These are phyloP conservation scores for Luffa acutangula DNA, from an alignment of 306 rosid genomes.

Conservation along the genomic window DNA sequence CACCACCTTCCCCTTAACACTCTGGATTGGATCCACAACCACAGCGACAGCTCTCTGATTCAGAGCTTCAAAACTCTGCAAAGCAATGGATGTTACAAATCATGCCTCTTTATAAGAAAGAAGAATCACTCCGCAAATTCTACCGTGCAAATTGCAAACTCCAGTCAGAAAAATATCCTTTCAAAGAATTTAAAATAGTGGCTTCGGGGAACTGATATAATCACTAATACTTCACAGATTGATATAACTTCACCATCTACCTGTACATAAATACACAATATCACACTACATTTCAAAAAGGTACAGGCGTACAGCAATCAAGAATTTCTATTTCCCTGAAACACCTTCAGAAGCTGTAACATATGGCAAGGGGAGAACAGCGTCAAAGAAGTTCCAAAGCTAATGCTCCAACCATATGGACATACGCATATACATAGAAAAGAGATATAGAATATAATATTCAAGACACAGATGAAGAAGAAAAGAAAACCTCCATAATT, in stretches of 20 bases:
- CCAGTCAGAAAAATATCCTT: neutral
- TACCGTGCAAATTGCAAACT: neutral
- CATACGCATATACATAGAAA: neutral
- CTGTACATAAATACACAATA: neutral
- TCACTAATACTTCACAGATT: neutral
- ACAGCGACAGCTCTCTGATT: slow-evolving; percentile 92
- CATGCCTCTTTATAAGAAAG: neutral
- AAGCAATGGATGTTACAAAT: neutral
- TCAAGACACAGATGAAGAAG: neutral
- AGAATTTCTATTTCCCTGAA: neutral
- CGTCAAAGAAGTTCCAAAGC: neutral
- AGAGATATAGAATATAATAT: neutral
- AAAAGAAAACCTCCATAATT: neutral
- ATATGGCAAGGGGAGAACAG: neutral
- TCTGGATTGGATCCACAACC: slow-evolving; percentile 90
- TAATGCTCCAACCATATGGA: neutral
- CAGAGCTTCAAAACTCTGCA: slow-evolving; percentile 88
- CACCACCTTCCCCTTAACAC: slow-evolving; percentile 91
- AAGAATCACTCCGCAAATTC: neutral
- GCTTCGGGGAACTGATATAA: neutral
- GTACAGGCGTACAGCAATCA: neutral
- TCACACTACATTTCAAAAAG: neutral
- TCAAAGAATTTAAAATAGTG: neutral
- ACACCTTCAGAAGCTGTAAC: neutral
- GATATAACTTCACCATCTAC: neutral